Base-by-base conservation (phyloP, 78 protist species). In the Polysphondylium violaceum region DNA sequence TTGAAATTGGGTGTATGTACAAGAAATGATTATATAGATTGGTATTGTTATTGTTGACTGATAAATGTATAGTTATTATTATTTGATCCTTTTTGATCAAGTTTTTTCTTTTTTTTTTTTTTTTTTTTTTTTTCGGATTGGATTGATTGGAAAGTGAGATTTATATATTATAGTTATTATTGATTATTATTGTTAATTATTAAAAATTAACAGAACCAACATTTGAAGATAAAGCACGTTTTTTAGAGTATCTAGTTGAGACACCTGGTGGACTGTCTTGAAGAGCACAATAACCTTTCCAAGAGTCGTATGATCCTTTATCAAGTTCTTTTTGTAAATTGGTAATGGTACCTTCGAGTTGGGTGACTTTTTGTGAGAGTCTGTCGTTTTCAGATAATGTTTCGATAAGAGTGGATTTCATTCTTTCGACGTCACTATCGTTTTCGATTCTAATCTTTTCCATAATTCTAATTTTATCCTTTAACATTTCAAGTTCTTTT, bases 221-320 rank as follows among this genome's bases (percentile, higher is more conserved):
- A 35, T 51, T 58, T 21, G 60, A 35, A 36, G 43, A 21, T 29
- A 81, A 50, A 35, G 89, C 89, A 55, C 89, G 75, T 53, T 81
- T 81, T 60, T 81, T 81, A 7, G 77, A 38, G 36, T 81, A 81
- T 53, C 89, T 72, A 25, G 72, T 68, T 21, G 89, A 81, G 31
- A 68, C 67, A 68, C 89, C 89, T 65, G 89, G 89, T 68, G 89
- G 89, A 11, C 73, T 55, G n/a, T 81, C 89, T 81, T 81, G 89
- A 1, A 81, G 58, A 38, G 89, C 65, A 56, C 89, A 81, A 36
- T 68, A 81, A 27, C 79, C 76, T 47, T 81, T 81, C 89, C 89
- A 81, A 4, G 74, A 40, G 35, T 81, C 89, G 53, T 81, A 81
- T 41, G 89, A 81, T 3, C 76, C 77, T 64, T 43, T 68, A 33